These are phyloP conservation scores for Setomelanomma holmii DNA, from an alignment of 2,329 filamentous ascomycete species.

Conservation along the genomic window DNA sequence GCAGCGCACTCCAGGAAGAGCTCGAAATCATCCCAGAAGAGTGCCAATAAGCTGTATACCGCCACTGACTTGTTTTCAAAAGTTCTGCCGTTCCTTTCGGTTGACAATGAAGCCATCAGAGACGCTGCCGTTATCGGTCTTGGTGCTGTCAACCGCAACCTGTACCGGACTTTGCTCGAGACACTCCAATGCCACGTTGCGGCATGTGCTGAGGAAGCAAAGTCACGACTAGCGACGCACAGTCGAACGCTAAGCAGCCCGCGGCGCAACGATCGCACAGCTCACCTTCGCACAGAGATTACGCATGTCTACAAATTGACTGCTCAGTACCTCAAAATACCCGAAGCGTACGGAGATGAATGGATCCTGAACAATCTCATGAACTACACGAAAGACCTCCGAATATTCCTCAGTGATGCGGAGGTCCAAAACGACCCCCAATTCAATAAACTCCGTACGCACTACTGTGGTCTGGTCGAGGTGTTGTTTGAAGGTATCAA, in stretches of 20 bases:
- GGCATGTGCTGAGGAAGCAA: slow-evolving; percentile 87
- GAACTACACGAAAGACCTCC: slow-evolving; percentile 87
- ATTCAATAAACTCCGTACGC: slow-evolving; percentile 87
- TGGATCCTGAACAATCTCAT: slow-evolving; percentile 91
- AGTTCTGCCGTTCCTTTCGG: slow-evolving; percentile 85
- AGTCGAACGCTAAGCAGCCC: slow-evolving; percentile 85
- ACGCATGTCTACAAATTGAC: slow-evolving; percentile 96
- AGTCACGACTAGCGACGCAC: slow-evolving; percentile 76
- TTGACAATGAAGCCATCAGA: slow-evolving; percentile 79
- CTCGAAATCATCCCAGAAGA: slow-evolving; percentile 72
- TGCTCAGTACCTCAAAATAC: slow-evolving; percentile 81
- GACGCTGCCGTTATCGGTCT: slow-evolving; percentile 91
- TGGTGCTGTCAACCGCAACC: slow-evolving; percentile 92
- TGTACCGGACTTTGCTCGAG: slow-evolving; percentile 89
- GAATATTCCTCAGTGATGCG: slow-evolving; percentile 91
- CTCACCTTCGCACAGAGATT: slow-evolving; percentile 88
- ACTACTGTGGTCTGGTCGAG: slow-evolving; percentile 94
- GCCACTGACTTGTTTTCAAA: slow-evolving; percentile 90
- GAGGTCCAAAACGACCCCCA: slow-evolving; percentile 95
- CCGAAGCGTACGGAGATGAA: slow-evolving; percentile 82
- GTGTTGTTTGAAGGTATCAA: slow-evolving; percentile 92
- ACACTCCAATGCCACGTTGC: slow-evolving; percentile 86
- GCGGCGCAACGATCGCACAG: slow-evolving; percentile 77
- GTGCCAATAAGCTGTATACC: slow-evolving; percentile 82
- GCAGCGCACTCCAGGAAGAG: slow-evolving; percentile 77